Evolutionary conservation across 805 yeast genomes (phyloP), one percentile per base, ranked within the genome.

Genomic region (Zygoascus ofunaensis): DNA sequence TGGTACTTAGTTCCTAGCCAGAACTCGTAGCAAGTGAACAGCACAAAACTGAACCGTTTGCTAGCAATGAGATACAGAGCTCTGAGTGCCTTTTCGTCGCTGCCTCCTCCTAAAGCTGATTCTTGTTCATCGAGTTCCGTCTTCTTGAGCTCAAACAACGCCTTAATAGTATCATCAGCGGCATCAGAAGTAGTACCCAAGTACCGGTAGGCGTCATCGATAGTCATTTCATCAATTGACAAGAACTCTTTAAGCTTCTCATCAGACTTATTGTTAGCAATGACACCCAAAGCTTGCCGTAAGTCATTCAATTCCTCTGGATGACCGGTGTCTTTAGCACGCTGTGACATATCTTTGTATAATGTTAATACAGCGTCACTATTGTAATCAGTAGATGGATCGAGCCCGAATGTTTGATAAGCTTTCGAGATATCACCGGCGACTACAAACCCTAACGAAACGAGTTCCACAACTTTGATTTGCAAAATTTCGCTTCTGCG

Each of bases 131-230:
- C 49, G 20, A 40, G 37, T 5, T 84, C 94, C 35, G 74, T 74
- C 1, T 71, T 55, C 47, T 79, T 78, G 36, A 82, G 69, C 46
- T 82, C 79, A 55, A 76, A 83, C 0, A 94, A 89, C 1, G 94
- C 82, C 23, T 78, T 70, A 2, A 86, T 74, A 0, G 68, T 61
- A 1, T 70, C 68, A 43, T 70, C 71, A 4, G 41, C 19, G 12
- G 41, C 41, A 15, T 37, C 41, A 20, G 23, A 37, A 3, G 33
- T 15, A 5, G 32, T 23, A 26, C 30, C 30, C 26, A 82, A 59
- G 1, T 63, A 54, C 0, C 64, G 60, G 51, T 77, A 80, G 0
- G 87, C 84, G 39, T 72, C 71, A 0, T 54, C 55, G 4, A 69
- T 41, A n/a, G 68, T 63, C 43, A 73, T 55, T 2, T 76, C 77